Evolutionary conservation across 1,139 yeast genomes (phyloP), one percentile per base, ranked within the genome.

Genomic region (Magnusiomyces suaveolens): DNA sequence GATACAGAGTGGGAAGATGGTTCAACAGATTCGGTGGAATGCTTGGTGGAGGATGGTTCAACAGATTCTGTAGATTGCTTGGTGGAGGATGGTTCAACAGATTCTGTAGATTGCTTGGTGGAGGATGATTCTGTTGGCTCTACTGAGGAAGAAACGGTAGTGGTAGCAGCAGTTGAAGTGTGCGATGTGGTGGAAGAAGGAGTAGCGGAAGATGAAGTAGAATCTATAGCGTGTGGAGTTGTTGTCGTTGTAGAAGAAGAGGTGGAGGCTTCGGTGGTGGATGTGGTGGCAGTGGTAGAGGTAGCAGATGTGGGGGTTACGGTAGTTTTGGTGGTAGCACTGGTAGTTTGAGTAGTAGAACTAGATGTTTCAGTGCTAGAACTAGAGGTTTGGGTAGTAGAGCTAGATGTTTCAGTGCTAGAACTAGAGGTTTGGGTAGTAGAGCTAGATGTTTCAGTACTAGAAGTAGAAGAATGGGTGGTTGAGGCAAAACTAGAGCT

Each of bases 401-500:
- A 29, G 36, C 36, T 29, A 12, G 36, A 8, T 8, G 36, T 29
- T 8, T 6, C 6, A 29, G 36, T 29, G 36, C 36, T 29, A 29
- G 36, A 29, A 25, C 59, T n/a, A 29, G 57, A 33, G 16, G 57
- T 3, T 20, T 48, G 20, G 26, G 48, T 67, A 29, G 36, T 12
- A 29, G 36, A 8, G 12, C 12, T 29, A 57, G 50, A 32, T 2
- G 55, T 36, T 36, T 51, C 25, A 21, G 44, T 20, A 25, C 25
- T 10, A 10, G 41, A 36, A 36, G 18, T 16, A 36, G 41, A 36
- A 36, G 41, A 10, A 3, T 10, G 18, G 16, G 41, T 36, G 18
- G 41, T 10, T 10, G 18, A 36, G 18, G 72, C 54, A 24, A 70
- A 56, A 14, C 70, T 54, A 25, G 70, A 53, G 10, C 69, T 53